Percentiles rank a stretch among this genome's conserved stretches.
Conservation (phyloP, 169 alveolate species). For the Eimeria zaria region DNA sequence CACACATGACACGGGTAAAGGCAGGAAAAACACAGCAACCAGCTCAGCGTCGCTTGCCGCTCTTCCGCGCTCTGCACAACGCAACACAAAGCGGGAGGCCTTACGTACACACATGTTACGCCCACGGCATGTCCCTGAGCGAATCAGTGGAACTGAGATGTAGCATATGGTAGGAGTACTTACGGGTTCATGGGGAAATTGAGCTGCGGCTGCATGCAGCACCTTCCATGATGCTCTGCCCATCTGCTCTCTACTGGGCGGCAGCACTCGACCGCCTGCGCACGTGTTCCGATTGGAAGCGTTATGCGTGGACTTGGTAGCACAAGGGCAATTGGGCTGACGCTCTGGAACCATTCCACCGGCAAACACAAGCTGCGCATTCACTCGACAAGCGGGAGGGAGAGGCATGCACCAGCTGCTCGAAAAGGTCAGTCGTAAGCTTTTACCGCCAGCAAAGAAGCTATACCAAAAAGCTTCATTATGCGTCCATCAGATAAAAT, state of each 20-base stretch:
- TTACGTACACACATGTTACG: not conserved
- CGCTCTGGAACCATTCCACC: conserved; percentile 1
- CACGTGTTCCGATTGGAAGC: not conserved
- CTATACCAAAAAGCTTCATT: not conserved
- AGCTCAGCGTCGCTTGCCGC: conserved; percentile 83
- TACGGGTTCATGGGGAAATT: conserved; percentile 91
- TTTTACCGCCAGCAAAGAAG: not conserved
- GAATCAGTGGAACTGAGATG: not conserved
- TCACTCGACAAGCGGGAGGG: not conserved
- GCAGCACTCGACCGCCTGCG: conserved; percentile 63
- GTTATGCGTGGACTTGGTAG: not conserved
- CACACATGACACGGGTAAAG: conserved; percentile 93
- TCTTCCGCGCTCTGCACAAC: conserved; percentile 84
- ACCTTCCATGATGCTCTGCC: conserved; percentile 93
- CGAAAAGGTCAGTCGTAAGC: not conserved
- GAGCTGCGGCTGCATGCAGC: conserved; percentile 91
- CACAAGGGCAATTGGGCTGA: conserved; percentile 1
- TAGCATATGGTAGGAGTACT: conserved; percentile 12
- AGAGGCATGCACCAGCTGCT: not conserved
- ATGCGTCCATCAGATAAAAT: not conserved
- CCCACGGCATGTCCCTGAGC: not conserved
- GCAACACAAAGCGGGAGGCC: not conserved
- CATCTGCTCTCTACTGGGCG: conserved; percentile 92
- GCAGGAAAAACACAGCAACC: conserved; percentile 90
- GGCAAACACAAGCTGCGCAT: not conserved